Evolutionary conservation across 495 filamentous ascomycete species (phyloP).

Genomic region (Xylaria acuta): DNA sequence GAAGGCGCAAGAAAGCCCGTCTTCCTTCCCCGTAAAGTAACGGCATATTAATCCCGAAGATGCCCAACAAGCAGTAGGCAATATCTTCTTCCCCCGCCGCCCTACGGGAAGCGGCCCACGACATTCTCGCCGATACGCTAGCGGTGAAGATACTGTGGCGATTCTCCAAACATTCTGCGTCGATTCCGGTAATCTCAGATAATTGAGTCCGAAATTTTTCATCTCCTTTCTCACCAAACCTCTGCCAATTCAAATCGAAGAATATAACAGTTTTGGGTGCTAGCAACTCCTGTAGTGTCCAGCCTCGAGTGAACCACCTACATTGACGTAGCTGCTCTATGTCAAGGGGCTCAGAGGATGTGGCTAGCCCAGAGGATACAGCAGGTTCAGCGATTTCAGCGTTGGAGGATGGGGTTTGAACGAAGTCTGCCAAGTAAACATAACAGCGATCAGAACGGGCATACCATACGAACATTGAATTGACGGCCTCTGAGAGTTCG

Average conservation of each 20-base stretch:
- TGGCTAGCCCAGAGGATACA: too few species aligned
- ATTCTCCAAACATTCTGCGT: background rate
- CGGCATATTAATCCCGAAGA: slow-evolving; percentile 47
- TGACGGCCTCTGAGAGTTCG: slow-evolving; percentile 1
- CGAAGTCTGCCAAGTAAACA: background rate
- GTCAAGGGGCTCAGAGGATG: background rate
- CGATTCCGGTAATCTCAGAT: background rate
- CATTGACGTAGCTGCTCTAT: background rate
- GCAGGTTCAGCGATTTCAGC: too few species aligned
- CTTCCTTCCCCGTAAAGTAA: slow-evolving; percentile 48
- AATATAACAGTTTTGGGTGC: slow-evolving; percentile 39
- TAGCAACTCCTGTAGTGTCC: slow-evolving; percentile 49
- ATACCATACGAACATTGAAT: background rate
- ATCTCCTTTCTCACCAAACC: background rate
- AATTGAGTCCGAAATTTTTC: background rate
- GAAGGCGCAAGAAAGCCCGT: slow-evolving; percentile 42
- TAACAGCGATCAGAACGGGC: background rate
- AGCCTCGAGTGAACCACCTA: slow-evolving; percentile 48
- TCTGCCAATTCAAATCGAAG: slow-evolving; percentile 34
- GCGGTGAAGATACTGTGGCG: background rate
- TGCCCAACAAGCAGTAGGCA: slow-evolving; percentile 46
- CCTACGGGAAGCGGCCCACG: slow-evolving; percentile 40
- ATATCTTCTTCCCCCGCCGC: slow-evolving; percentile 43
- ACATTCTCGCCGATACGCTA: slow-evolving; percentile 38
- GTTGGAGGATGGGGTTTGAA: too few species aligned